Conservation (phyloP, 177 flowering plant genomes). For the Vitis hybrid region DNA sequence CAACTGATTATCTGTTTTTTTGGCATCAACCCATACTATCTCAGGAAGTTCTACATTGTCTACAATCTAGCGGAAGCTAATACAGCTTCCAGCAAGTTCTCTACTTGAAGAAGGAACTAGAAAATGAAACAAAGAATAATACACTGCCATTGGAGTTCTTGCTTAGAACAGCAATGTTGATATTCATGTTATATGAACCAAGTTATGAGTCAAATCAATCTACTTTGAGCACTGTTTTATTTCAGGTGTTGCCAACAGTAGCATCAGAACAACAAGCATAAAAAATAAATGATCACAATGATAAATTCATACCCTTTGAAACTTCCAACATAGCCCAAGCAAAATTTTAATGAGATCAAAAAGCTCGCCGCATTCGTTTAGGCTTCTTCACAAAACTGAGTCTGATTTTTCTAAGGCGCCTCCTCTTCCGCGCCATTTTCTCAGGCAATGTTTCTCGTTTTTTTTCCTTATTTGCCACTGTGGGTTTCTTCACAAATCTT, state of each 20-base stretch:
- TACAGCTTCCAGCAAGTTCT: too few species aligned
- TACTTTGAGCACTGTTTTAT: too few species aligned
- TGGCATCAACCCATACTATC: too few species aligned
- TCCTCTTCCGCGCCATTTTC: constrained; percentile 85
- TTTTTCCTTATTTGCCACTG: constrained; percentile 55
- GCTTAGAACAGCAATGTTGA: too few species aligned
- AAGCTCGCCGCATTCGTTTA: constrained; percentile 37
- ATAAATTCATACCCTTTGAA: constrained; percentile 1
- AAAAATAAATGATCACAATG: background rate
- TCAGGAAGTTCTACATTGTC: too few species aligned
- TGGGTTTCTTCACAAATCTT: constrained; percentile 56
- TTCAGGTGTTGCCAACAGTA: background rate
- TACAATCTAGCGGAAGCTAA: too few species aligned
- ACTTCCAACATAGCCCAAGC: background rate
- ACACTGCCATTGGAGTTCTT: too few species aligned
- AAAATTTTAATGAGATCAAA: constrained; percentile 24
- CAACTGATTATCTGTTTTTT: too few species aligned
- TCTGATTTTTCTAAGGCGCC: constrained; percentile 53
- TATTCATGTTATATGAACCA: too few species aligned
- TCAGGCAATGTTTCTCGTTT: constrained; percentile 86
- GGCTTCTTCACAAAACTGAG: constrained; percentile 91
- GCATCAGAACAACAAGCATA: background rate
- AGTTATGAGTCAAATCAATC: too few species aligned
- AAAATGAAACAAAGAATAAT: too few species aligned
- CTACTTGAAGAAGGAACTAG: too few species aligned